A percentile compares a stretch with the other conserved stretches of the same genome.
Evolutionary conservation across 164 flowering plant genomes (phyloP).

Genomic region (Liriodendron chinense): DNA sequence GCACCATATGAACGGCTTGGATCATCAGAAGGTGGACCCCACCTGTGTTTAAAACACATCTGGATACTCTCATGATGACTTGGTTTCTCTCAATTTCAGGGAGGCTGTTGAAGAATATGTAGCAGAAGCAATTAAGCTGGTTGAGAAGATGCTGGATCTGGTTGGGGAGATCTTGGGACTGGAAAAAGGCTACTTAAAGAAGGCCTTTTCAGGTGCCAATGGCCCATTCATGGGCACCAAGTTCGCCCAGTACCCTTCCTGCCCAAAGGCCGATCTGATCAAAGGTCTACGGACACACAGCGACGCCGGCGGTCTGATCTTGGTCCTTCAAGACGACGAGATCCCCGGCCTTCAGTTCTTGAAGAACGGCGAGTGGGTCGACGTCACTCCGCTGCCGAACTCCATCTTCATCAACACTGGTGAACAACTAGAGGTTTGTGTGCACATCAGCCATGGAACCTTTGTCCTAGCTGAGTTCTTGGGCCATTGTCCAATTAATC

Average conservation of each 20-base stretch:
- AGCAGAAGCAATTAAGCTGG: slow-evolving; percentile 41
- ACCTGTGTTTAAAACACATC: too few relatives aligned
- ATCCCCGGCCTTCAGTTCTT: slow-evolving; percentile 67
- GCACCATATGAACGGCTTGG: too few relatives aligned
- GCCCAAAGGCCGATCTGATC: slow-evolving; percentile 58
- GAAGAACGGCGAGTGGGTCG: slow-evolving; percentile 66
- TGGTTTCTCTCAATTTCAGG: background rate
- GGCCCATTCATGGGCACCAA: slow-evolving; percentile 74
- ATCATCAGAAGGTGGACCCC: too few relatives aligned
- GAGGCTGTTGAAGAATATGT: slow-evolving; percentile 52
- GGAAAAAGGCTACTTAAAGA: slow-evolving; percentile 58
- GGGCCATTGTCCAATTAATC: background rate
- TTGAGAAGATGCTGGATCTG: slow-evolving; percentile 56
- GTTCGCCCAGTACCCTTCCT: slow-evolving; percentile 69
- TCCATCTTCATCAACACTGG: slow-evolving; percentile 21
- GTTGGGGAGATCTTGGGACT: slow-evolving; percentile 69
- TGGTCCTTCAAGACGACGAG: slow-evolving; percentile 77
- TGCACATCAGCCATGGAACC: too few relatives aligned
- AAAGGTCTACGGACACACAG: slow-evolving; percentile 74
- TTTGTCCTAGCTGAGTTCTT: background rate
- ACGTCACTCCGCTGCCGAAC: slow-evolving; percentile 41
- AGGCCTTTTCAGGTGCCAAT: slow-evolving; percentile 43
- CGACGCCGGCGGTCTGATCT: slow-evolving; percentile 78
- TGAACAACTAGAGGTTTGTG: slow-evolving; percentile 1
- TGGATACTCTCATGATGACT: too few relatives aligned